phyloP scores from a whole-genome alignment of 2,329 filamentous ascomycete genomes.

The Clonostachys chloroleuca region DNA sequence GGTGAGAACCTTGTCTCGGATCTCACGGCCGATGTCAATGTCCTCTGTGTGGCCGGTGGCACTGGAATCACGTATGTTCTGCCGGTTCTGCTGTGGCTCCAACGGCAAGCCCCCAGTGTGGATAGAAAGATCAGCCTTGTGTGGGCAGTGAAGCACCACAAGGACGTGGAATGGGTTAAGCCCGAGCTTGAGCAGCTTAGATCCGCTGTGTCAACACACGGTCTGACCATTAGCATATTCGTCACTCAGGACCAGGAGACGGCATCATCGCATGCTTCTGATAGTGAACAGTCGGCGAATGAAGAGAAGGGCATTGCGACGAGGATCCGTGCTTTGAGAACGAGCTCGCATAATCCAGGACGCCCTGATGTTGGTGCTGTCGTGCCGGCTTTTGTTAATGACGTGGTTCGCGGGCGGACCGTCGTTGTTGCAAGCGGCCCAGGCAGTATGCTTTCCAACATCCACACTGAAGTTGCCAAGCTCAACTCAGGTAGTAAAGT shows the following conservation, averaged over 20 bases:
- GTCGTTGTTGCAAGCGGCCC: slow-evolving; percentile 58
- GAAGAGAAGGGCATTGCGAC: not conserved
- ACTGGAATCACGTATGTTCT: slow-evolving; percentile 33
- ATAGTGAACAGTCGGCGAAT: not conserved
- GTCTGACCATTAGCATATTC: slow-evolving; percentile 52
- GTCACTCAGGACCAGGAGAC: slow-evolving; percentile 44
- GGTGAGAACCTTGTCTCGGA: slow-evolving; percentile 43
- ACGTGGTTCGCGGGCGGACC: slow-evolving; percentile 41
- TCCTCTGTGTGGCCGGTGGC: slow-evolving; percentile 23
- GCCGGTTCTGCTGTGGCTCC: slow-evolving; percentile 24
- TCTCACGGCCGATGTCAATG: slow-evolving; percentile 10
- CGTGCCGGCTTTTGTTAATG: slow-evolving; percentile 41
- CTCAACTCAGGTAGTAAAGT: slow-evolving; percentile 48
- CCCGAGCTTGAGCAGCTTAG: slow-evolving; percentile 48
- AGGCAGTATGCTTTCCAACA: slow-evolving; percentile 50
- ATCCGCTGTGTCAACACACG: slow-evolving; percentile 23
- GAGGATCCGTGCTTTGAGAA: slow-evolving; percentile 15
- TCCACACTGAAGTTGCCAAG: slow-evolving; percentile 46
- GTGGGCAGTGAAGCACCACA: slow-evolving; percentile 54
- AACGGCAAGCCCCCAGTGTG: slow-evolving; percentile 33
- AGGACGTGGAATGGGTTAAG: slow-evolving; percentile 55
- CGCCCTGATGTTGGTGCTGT: slow-evolving; percentile 38
- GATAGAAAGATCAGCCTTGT: slow-evolving; percentile 52
- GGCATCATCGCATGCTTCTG: not conserved
- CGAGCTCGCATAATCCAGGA: slow-evolving; percentile 14